Conservation (phyloP, 208 protist species). For the Angomonas ambiguus region DNA sequence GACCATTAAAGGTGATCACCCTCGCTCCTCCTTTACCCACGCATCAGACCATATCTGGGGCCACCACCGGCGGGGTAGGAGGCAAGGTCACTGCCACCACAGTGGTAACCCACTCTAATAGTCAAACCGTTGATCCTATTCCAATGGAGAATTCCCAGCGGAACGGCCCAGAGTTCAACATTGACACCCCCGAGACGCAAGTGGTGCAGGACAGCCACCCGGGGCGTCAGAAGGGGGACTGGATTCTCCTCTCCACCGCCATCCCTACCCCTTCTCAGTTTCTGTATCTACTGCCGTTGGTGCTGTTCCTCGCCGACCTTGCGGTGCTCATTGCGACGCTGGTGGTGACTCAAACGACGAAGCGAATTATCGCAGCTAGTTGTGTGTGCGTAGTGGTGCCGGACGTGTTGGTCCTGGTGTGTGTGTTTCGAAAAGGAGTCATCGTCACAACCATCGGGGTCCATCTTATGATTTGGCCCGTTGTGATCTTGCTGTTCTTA, state of each 20-base stretch:
- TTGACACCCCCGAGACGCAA: conserved; percentile 24
- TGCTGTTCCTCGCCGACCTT: conserved; percentile 56
- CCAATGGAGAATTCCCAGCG: background rate
- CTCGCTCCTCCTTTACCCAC: conserved; percentile 21
- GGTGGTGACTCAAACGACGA: conserved; percentile 24
- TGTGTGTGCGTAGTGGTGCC: conserved; percentile 43
- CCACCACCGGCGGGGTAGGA: too few species aligned
- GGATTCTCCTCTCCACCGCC: conserved; percentile 41
- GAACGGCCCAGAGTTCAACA: background rate
- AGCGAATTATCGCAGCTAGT: conserved; percentile 32
- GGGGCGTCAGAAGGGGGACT: conserved; percentile 10
- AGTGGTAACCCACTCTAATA: too few species aligned
- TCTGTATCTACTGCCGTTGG: conserved; percentile 34
- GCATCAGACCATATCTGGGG: background rate
- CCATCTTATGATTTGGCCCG: conserved; percentile 58
- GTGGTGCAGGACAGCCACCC: conserved; percentile 6
- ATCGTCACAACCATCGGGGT: conserved; percentile 44
- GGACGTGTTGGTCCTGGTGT: conserved; percentile 36
- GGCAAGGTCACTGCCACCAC: too few species aligned
- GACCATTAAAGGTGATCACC: conserved; percentile 50
- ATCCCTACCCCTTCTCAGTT: conserved; percentile 36
- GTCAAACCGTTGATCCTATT: background rate
- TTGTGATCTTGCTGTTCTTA: conserved; percentile 45
- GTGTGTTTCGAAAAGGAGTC: conserved; percentile 44
- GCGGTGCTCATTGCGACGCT: conserved; percentile 40